A percentile compares a stretch with the other conserved stretches of the same genome.
These are phyloP conservation scores for Yamadazyma buinensis DNA, from an alignment of 1,139 yeast genomes.

Conservation along the genomic window DNA sequence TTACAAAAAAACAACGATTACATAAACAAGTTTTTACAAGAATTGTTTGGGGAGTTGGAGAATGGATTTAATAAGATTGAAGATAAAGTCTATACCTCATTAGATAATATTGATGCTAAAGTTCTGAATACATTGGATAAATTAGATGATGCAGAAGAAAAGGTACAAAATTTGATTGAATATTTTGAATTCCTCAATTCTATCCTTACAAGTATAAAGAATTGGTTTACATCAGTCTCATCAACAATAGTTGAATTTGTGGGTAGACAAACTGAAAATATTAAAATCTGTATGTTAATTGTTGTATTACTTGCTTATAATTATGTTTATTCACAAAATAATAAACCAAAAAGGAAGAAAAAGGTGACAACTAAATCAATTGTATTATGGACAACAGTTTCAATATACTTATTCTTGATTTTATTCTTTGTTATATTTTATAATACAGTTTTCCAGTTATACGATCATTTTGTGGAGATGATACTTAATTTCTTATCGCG, in stretches of 20 bases:
- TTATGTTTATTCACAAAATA: no score
- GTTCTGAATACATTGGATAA: slow-evolving; percentile 3
- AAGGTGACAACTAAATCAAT: no score
- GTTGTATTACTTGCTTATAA: no score
- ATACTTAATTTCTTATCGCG: no score
- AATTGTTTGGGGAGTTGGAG: slow-evolving; percentile 8
- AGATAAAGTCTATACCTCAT: slow-evolving; percentile 1
- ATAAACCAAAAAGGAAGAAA: no score
- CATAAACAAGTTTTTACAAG: slow-evolving; percentile 4
- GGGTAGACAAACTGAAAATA: no score
- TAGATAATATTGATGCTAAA: slow-evolving; percentile 6
- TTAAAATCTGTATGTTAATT: no score
- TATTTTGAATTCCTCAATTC: not conserved
- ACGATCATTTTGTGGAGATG: no score
- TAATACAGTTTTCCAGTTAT: no score
- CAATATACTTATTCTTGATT: no score
- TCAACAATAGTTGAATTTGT: not conserved
- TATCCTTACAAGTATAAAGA: not conserved
- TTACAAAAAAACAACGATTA: not conserved
- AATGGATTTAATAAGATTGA: slow-evolving; percentile 5
- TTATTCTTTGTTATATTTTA: no score
- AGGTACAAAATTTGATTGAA: slow-evolving; percentile 1
- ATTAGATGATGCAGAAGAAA: slow-evolving; percentile 5
- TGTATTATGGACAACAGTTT: no score
- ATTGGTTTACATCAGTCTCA: not conserved